These are phyloP conservation scores for Stellera chamaejasme DNA, from an alignment of 345 rosid genomes.

Conservation along the genomic window DNA sequence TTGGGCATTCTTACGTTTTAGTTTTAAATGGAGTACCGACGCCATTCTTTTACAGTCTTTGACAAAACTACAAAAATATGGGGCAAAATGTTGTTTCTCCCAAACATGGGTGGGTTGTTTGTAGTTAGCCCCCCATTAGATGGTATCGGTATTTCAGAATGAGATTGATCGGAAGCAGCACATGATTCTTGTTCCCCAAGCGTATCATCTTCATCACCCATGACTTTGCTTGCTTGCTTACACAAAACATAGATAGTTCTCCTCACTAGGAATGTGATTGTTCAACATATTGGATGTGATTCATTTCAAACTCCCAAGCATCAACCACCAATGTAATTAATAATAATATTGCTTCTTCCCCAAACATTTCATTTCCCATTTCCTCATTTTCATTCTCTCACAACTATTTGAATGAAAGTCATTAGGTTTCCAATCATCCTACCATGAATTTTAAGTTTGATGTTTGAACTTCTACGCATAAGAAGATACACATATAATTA, in stretches of 20 bases:
- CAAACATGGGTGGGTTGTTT: too few relatives aligned
- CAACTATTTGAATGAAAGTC: neutral
- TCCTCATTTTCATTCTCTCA: neutral
- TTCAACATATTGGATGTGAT: constrained; percentile 17
- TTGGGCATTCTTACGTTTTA: too few relatives aligned
- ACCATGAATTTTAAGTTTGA: too few relatives aligned
- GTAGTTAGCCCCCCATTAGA: too few relatives aligned
- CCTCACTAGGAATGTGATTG: constrained; percentile 29
- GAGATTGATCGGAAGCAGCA: neutral
- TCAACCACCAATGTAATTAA: constrained; percentile 8
- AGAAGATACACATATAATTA: too few relatives aligned
- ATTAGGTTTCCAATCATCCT: neutral
- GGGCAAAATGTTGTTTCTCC: too few relatives aligned
- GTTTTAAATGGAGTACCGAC: too few relatives aligned
- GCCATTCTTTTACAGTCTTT: too few relatives aligned
- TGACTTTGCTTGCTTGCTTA: neutral
- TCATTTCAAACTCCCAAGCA: constrained; percentile 8
- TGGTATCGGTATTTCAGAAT: neutral
- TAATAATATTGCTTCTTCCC: neutral
- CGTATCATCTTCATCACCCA: neutral
- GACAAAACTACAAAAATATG: too few relatives aligned
- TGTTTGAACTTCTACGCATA: too few relatives aligned
- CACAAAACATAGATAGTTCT: constrained; percentile 10
- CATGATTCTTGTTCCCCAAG: constrained; percentile 15
- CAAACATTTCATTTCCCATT: neutral